phyloP scores from a whole-genome alignment of 257 asterid genomes.

The Nicotiana attenuata region DNA sequence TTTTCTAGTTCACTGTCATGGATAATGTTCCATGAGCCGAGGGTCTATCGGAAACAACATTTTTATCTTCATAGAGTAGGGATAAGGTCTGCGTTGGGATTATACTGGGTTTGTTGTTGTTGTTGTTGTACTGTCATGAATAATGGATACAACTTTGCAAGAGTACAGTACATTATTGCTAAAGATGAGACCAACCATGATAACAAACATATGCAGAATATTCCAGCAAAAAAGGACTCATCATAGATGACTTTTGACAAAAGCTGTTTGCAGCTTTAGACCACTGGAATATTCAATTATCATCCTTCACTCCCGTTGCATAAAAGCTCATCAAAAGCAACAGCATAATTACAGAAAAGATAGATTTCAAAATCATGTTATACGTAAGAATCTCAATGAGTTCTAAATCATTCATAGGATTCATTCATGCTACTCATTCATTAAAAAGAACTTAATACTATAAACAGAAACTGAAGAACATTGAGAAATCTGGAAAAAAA shows the following conservation, averaged over 20 bases:
- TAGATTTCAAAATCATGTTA: not conserved
- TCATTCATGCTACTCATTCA: not conserved
- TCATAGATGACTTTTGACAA: not conserved
- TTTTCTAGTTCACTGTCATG: not conserved
- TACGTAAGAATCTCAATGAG: not conserved
- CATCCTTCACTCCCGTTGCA: not conserved
- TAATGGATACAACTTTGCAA: not conserved
- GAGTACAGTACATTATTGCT: not conserved
- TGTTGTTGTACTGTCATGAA: not conserved
- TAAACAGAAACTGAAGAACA: constrained; percentile 3
- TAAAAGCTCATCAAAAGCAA: not conserved
- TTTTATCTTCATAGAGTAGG: too few species aligned
- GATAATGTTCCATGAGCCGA: not conserved
- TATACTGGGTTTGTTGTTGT: too few species aligned
- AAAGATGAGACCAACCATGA: not conserved
- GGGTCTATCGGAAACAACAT: too few species aligned
- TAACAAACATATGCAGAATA: not conserved
- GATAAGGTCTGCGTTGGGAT: too few species aligned
- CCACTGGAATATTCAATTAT: not conserved
- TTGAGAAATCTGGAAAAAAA: not conserved
- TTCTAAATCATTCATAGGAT: not conserved
- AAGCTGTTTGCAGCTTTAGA: not conserved
- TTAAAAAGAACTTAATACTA: not conserved
- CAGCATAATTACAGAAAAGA: not conserved
- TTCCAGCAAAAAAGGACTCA: not conserved